These are phyloP conservation scores for Cercospora zeae-maydis DNA, from an alignment of 2,329 filamentous ascomycete species.

Conservation along the genomic window DNA sequence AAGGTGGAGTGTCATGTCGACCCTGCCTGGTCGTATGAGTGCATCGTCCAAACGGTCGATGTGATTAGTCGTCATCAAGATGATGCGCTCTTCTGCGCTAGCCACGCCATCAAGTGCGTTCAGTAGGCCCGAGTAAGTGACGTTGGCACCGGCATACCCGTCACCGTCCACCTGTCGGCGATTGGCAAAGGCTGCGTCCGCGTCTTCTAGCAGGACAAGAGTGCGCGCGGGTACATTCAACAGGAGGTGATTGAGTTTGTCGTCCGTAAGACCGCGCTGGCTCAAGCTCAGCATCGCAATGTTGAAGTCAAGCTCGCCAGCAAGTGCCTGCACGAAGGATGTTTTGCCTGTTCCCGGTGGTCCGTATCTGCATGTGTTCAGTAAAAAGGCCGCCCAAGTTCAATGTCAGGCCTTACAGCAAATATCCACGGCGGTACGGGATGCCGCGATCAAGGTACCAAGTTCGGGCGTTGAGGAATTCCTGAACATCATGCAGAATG, in stretches of 20 bases:
- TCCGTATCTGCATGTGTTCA: slow-evolving; percentile 50
- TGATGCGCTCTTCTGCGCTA: slow-evolving; percentile 87
- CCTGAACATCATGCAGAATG: slow-evolving; percentile 74
- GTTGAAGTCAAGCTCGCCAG: slow-evolving; percentile 86
- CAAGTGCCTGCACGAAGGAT: slow-evolving; percentile 92
- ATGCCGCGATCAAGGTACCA: slow-evolving; percentile 97
- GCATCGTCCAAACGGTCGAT: slow-evolving; percentile 86
- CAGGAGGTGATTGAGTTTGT: slow-evolving; percentile 79
- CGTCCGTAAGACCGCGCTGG: slow-evolving; percentile 84
- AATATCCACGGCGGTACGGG: slow-evolving; percentile 83
- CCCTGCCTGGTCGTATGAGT: slow-evolving; percentile 81
- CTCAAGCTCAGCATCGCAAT: slow-evolving; percentile 91
- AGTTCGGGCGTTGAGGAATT: slow-evolving; percentile 72
- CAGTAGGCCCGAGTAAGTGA: slow-evolving; percentile 89
- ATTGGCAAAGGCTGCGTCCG: slow-evolving; percentile 85
- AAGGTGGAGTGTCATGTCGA: slow-evolving; percentile 88
- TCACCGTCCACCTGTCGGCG: slow-evolving; percentile 72
- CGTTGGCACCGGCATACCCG: slow-evolving; percentile 80
- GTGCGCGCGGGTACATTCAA: slow-evolving; percentile 81
- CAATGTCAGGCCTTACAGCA: slow-evolving; percentile 52
- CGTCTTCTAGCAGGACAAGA: slow-evolving; percentile 80
- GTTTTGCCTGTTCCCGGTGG: slow-evolving; percentile 91
- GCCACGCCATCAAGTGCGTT: slow-evolving; percentile 76
- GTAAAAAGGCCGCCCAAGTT: not conserved
- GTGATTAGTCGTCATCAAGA: slow-evolving; percentile 93